Conservation (phyloP, 768 basidiomycete species). For the Scleroderma citrinum region DNA sequence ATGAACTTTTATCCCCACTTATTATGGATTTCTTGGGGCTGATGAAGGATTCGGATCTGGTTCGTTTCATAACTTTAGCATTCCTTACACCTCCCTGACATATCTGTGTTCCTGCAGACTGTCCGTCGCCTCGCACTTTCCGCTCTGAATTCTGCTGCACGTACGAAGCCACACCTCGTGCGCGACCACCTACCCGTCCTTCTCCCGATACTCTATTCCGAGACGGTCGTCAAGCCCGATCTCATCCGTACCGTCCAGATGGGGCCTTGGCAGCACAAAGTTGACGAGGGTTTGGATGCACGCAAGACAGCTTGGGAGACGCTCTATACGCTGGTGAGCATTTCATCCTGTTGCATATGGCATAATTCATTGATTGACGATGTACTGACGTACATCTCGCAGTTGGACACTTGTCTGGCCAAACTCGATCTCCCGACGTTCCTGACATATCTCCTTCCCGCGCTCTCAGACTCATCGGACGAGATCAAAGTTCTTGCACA, state of each 20-base stretch:
- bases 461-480: slow-evolving; percentile 84
- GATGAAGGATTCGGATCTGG: slow-evolving; percentile 85
- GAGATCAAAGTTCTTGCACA: slow-evolving; percentile 97
- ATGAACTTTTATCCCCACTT: slow-evolving; percentile 82
- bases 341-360: neutral
- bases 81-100: no score
- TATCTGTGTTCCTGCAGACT: slow-evolving; percentile 41
- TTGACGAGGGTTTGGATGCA: slow-evolving; percentile 94
- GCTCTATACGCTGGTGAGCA: slow-evolving; percentile 83
- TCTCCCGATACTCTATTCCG: slow-evolving; percentile 78
- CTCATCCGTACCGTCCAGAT: slow-evolving; percentile 90
- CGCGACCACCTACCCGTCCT: slow-evolving; percentile 74
- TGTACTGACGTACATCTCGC: slow-evolving; percentile 1
- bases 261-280: slow-evolving; percentile 96
- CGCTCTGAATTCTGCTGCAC: slow-evolving; percentile 89
- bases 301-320: slow-evolving; percentile 98
- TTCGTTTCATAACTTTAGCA: no score
- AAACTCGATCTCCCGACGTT: slow-evolving; percentile 87
- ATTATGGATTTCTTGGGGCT: slow-evolving; percentile 89
- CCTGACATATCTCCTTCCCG: slow-evolving; percentile 72
- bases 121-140: slow-evolving; percentile 89
- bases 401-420: slow-evolving; percentile 89
- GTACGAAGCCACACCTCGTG: slow-evolving; percentile 90
- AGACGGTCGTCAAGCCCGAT: slow-evolving; percentile 72
- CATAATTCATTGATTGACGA: neutral